phyloP scores from a whole-genome alignment of 1,139 yeast species.

The Yamadazyma diddensiae region DNA sequence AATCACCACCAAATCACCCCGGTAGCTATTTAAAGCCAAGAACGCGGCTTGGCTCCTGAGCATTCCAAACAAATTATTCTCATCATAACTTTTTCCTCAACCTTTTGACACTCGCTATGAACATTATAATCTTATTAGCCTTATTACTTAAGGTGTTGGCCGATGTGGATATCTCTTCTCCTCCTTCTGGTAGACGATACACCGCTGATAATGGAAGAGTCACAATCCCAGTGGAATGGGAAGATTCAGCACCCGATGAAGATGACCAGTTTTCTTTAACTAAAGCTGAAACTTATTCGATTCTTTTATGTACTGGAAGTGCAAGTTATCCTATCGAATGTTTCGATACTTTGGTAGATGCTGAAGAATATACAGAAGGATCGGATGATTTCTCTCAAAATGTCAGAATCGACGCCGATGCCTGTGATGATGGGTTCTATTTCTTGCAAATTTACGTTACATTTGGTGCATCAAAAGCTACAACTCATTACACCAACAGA shows the following conservation, averaged over 20 bases:
- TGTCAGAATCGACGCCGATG: conserved; percentile 39
- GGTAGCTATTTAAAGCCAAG: conserved; percentile 1
- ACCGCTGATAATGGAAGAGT: conserved; percentile 50
- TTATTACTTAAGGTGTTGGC: conserved; percentile 22
- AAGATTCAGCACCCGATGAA: conserved; percentile 46
- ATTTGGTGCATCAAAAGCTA: conserved; percentile 41
- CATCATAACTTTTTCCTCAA: neutral
- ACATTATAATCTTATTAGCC: neutral
- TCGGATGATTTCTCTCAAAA: conserved; percentile 23
- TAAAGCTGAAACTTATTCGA: conserved; percentile 44
- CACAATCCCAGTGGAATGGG: conserved; percentile 56
- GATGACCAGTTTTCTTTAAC: conserved; percentile 37
- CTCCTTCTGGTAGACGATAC: conserved; percentile 47
- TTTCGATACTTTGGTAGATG: conserved; percentile 27
- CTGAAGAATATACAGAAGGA: conserved; percentile 21
- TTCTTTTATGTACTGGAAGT: conserved; percentile 69
- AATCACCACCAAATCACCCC: neutral
- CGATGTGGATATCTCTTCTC: conserved; percentile 58
- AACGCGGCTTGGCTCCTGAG: neutral
- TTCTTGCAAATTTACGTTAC: conserved; percentile 61
- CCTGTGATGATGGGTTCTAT: conserved; percentile 62
- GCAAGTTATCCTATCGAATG: conserved; percentile 42
- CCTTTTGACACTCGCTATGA: neutral
- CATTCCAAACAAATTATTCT: neutral
- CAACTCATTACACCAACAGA: conserved; percentile 72